These are phyloP conservation scores for Ceratobasidium sp. DNA, from an alignment of 1,284 basidiomycete genomes.

Conservation along the genomic window DNA sequence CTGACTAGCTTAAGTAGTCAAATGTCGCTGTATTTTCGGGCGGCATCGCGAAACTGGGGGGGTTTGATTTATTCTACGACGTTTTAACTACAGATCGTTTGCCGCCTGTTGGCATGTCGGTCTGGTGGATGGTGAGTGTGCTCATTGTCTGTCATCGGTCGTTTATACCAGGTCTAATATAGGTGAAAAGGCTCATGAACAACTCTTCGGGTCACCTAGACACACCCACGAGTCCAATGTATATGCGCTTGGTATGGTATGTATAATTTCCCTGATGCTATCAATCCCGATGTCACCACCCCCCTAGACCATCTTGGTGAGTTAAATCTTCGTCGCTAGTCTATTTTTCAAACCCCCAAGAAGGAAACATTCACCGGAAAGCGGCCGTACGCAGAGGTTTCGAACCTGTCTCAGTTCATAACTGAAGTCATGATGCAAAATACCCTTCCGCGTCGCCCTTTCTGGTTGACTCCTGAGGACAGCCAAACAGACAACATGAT, in stretches of 20 bases:
- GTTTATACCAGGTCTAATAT: not conserved
- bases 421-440: not conserved
- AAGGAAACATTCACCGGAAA: slow-evolving; percentile 2
- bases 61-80: not conserved
- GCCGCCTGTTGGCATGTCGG: not conserved
- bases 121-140: not conserved
- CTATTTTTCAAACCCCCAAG: not conserved
- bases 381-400: not conserved
- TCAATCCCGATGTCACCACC: no score
- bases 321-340: not conserved
- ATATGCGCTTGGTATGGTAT: slow-evolving; percentile 1
- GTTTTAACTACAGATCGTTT: not conserved
- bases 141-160: not conserved
- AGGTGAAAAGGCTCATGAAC: not conserved
- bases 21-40: not conserved
- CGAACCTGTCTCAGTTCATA: not conserved
- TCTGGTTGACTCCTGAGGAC: slow-evolving; percentile 2
- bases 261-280: no score
- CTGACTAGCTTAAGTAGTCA: not conserved
- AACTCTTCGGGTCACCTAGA: not conserved
- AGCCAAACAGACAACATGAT: not conserved
- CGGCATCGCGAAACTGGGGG: not conserved
- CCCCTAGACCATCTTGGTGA: slow-evolving; percentile 14
- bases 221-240: not conserved
- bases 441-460: not conserved